These are phyloP conservation scores for Dendrocalamus latiflorus DNA, from an alignment of 202 grass and related monocot species.

Conservation along the genomic window DNA sequence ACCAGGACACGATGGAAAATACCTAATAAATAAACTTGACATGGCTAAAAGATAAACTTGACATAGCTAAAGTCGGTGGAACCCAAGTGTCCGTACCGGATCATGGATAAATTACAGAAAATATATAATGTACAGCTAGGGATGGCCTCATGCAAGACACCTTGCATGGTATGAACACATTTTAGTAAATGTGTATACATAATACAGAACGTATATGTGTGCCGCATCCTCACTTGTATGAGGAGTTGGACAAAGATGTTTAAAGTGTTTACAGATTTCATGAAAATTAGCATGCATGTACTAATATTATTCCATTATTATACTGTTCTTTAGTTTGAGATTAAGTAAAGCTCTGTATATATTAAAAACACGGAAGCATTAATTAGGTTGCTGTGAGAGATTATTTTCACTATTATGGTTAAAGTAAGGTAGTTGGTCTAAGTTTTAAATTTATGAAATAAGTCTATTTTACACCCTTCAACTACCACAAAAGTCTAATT, in stretches of 20 bases:
- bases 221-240: neutral
- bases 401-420: no score
- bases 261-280: neutral
- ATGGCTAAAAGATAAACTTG: neutral
- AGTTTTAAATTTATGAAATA: no score
- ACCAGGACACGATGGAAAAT: no score
- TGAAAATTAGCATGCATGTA: neutral
- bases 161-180: neutral
- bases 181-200: neutral
- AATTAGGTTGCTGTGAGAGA: no score
- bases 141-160: neutral
- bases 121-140: neutral
- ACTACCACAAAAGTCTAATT: no score
- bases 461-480: no score
- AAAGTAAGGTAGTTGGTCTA: no score
- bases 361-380: no score
- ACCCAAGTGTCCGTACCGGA: neutral
- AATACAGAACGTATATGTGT: no score
- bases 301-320: neutral
- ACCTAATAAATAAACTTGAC: neutral
- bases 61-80: slow-evolving; percentile 14
- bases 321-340: no score
- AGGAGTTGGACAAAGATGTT: neutral
- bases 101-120: neutral
- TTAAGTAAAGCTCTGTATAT: no score